Base-by-base conservation (phyloP, 2,329 filamentous ascomycete genomes). In the Claviceps sp. region DNA sequence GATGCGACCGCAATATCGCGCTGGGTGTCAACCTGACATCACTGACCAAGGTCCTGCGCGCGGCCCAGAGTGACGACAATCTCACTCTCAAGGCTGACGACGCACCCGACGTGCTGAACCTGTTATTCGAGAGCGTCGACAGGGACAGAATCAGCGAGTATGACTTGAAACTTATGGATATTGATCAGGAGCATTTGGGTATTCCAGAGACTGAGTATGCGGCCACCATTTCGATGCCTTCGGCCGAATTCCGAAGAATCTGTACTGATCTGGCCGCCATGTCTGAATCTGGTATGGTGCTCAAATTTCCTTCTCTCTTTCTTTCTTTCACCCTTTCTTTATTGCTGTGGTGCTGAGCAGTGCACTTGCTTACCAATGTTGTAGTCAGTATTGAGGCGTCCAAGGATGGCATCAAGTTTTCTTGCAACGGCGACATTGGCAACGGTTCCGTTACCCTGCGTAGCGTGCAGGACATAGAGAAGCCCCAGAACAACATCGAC, bases 121-220 rank as follows among this genome's bases (percentile, higher is more conserved):
- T 98, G 58, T 80, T 90, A 61, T 98, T 98, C 66, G 94, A 98
- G 82, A 95, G 83, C 76, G 75, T 79, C 59, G 82, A 85, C 65
- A 86, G 81, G 63, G 93, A 98, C 71, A 80, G 93, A 59, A 80
- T 98, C 66, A 95, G 88, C 79, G 94, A 98, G 77, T 98, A 98
- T 70, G 93, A 98, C 71, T 86, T 98, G 72, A 98, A 98, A 79
- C 83, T 98, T 68, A 98, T 98, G 93, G 93, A 98, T 69, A 98
- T 98, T 69, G 93, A 98, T 72, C 94, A 98, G 75, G 93, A 98
- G 78, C 93, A 98, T 70, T 75, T 98, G 71, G 93, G 93, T 56
- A 98, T 98, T 62, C 93, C 93, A 16, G 91, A 98, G 63, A 98
- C 94, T n/a, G 93, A 98, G 64, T 98, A 98, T 66, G 86, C 89